Evolutionary conservation across 2,329 filamentous ascomycete species (phyloP), one percentile per base, ranked within the genome.

Genomic region (Sordariomycetes sp.): DNA sequence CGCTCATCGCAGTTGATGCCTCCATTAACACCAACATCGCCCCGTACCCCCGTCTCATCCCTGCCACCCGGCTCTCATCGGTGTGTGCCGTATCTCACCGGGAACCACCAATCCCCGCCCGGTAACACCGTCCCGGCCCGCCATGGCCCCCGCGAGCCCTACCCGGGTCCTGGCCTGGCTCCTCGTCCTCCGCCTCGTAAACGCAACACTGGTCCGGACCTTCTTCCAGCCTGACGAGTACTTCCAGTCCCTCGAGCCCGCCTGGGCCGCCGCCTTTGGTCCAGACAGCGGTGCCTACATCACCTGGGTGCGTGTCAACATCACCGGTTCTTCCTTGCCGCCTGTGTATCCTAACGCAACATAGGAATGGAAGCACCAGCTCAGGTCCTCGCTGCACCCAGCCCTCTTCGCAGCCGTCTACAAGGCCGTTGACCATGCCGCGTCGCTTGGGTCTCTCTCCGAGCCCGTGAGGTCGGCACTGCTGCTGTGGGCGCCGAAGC

Each of bases 171-270:
- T 72, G 57, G 61, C 71, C 54, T 61, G 66, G 60, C 71, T 83
- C 58, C 65, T 97, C 63, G 77, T 82, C 48, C 81, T 96, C 62
- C 89, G 94, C 58, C 79, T 93, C 62, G 70, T 89, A 69, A 96
- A 96, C 74, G 86, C 90, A 35, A 78, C 94, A 65, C 83, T 79
- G 61, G 77, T 95, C 59, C 78, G 82, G 63, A 97, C 94, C 22
- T 99, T 97, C 71, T 99, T 99, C 74, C 94, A 99, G 72, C 94
- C 94, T 32, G 94, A 99, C 75, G 94, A 99, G 72, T 97, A 90
- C 76, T 99, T 94, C 68, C 94, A 99, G 69, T 88, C 91, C 1
- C 81, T 97, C 52, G 94, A 99, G 74, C 93, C 94, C 57, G 94
- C 94, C 64, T 97, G 93, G 92, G 78, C 86, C 65, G 79, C 94